phyloP scores from a whole-genome alignment of 345 rosid species.

The Syzygium aromaticum region DNA sequence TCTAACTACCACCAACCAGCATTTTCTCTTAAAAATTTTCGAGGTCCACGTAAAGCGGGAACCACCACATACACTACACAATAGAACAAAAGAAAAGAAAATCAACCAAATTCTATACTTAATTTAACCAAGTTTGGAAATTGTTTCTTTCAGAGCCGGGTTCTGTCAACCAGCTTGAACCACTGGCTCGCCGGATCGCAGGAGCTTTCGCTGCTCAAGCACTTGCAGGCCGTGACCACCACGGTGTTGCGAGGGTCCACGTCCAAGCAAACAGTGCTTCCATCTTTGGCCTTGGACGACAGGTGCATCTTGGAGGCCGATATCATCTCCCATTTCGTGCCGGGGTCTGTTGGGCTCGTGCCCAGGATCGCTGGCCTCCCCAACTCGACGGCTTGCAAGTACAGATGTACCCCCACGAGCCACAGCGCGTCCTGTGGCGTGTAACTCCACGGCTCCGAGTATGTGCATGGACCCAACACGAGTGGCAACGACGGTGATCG shows the following conservation, averaged over 20 bases:
- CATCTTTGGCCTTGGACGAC: constrained; percentile 27
- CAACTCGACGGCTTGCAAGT: constrained; percentile 3
- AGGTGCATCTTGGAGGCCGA: constrained; percentile 77
- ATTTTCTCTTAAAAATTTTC: neutral
- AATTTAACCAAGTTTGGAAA: neutral
- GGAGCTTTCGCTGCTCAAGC: neutral
- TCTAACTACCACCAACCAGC: neutral
- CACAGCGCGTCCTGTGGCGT: neutral
- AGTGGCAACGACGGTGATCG: neutral
- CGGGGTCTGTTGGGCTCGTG: neutral
- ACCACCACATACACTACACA: neutral
- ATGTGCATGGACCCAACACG: constrained; percentile 9
- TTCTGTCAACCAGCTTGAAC: constrained; percentile 5
- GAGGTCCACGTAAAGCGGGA: neutral
- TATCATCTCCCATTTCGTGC: constrained; percentile 38
- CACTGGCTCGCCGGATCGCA: constrained; percentile 15
- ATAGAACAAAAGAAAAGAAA: neutral
- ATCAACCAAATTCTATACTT: neutral
- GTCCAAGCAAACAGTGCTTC: constrained; percentile 58
- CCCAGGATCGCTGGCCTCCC: neutral
- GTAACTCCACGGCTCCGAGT: constrained; percentile 10
- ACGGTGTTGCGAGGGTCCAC: constrained; percentile 23
- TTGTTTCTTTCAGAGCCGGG: neutral
- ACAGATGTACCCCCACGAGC: neutral
- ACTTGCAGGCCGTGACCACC: constrained; percentile 1